Base-by-base conservation (phyloP, 2,329 filamentous ascomycete species). In the Purpureocillium lavendulum region DNA sequence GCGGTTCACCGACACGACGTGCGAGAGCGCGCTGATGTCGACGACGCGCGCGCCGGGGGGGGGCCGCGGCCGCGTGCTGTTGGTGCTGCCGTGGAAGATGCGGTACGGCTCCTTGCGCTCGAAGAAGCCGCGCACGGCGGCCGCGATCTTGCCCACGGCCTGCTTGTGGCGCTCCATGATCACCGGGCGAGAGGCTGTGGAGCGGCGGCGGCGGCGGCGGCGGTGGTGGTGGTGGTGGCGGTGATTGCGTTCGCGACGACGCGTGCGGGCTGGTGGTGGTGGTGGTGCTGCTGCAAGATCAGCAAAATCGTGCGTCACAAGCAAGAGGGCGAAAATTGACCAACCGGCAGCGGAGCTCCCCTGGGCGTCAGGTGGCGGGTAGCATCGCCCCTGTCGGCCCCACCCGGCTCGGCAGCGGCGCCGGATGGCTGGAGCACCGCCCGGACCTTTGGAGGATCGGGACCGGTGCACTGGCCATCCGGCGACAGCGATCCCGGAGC, bases 51-150 rank as follows among this genome's bases (percentile, higher is more conserved):
- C 47, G 38, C 49, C 46, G 30, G 50, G 38, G 2, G 63, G 43
- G 58, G 62, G 45, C 50, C 56, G 43, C 50, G 62, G 45, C 50
- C 56, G 43, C 50, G 84, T 88, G 54, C 75, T 82, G 66, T 88
- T 88, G 39, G 84, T 87, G 31, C 78, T 81, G 50, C 84, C 84
- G 66, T 88, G 84, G 58, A 73, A 80, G 65, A 89, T 86, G 46
- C 84, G 77, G 66, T 84, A 89, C 16, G 81, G 74, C 54, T 69
- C 61, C 35, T 60, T 57, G 35, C 63, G 57, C 43, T 66, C 61
- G 54, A 69, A 74, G 57, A 68, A 69, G 53, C 60, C 51, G 42
- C 66, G 64, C 36, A 75, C 69, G 6, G 69, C 59, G 18, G 62
- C 47, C 33, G 73, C 64, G 44, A 76, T 70, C 29, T 62, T 59